A percentile compares a stretch with the other conserved stretches of the same genome.
Evolutionary conservation across 1,139 yeast genomes (phyloP).

Genomic region (Taphrina wiesneri): DNA sequence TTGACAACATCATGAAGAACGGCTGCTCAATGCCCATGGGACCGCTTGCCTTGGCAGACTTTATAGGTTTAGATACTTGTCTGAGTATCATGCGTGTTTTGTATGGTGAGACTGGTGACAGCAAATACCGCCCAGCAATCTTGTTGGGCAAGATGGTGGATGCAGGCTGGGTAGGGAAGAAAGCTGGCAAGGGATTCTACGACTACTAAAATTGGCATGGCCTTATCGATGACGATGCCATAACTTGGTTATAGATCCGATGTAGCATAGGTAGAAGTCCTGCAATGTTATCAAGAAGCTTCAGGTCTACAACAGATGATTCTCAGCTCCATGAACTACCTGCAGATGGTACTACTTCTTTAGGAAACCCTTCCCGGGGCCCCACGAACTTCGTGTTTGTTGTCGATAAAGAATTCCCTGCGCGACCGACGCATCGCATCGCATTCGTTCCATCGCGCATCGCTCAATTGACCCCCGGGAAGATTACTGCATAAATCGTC

Average conservation of each 20-base stretch:
- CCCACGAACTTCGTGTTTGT: background rate
- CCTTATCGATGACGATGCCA: no score
- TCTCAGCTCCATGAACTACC: background rate
- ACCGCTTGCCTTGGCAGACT: conserved; percentile 51
- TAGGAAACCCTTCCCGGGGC: background rate
- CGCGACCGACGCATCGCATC: background rate
- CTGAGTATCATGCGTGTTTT: conserved; percentile 51
- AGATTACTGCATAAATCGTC: no score
- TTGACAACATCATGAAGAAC: conserved; percentile 51
- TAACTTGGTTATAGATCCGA: no score
- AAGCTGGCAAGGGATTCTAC: conserved; percentile 51
- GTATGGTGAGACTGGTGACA: conserved; percentile 49
- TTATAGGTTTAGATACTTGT: conserved; percentile 52
- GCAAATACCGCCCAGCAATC: conserved; percentile 51
- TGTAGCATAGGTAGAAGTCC: background rate
- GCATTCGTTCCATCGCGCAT: background rate
- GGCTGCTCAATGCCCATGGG: conserved; percentile 56
- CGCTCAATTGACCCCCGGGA: background rate
- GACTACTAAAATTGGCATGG: conserved; percentile 42
- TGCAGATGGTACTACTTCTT: background rate
- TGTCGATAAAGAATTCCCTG: background rate
- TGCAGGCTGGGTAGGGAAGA: conserved; percentile 52
- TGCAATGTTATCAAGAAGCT: background rate
- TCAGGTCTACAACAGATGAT: background rate
- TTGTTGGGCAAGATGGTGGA: conserved; percentile 49